Percentiles rank a stretch among this genome's conserved stretches.
Evolutionary conservation across 495 filamentous ascomycete species (phyloP).

Genomic region (Echria macrotheca): DNA sequence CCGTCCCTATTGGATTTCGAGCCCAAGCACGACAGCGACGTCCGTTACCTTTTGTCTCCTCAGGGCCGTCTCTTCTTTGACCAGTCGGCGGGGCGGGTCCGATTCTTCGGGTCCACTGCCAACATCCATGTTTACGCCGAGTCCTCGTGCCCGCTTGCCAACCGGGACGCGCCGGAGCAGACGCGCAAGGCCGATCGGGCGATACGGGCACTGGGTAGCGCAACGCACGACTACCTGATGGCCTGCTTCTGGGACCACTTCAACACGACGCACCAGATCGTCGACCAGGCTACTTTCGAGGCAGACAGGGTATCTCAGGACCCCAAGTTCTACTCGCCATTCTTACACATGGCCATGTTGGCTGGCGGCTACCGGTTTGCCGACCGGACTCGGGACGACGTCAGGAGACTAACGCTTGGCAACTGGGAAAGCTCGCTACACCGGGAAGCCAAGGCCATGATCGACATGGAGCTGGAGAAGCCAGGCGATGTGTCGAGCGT

Average conservation of each 20-base stretch:
- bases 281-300: conserved; percentile 44
- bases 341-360: conserved; percentile 49
- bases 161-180: conserved; percentile 30
- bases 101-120: conserved; percentile 47
- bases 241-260: conserved; percentile 47
- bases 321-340: conserved; percentile 43
- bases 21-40: conserved; percentile 35
- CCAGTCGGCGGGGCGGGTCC: conserved; percentile 35
- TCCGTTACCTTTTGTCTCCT: conserved; percentile 38
- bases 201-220: conserved; percentile 35
- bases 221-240: conserved; percentile 49
- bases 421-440: conserved; percentile 48
- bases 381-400: conserved; percentile 42
- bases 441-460: conserved; percentile 47
- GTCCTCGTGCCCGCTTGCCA: conserved; percentile 8
- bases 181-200: conserved; percentile 38
- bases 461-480: conserved; percentile 46
- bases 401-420: conserved; percentile 39
- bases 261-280: conserved; percentile 41
- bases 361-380: conserved; percentile 48
- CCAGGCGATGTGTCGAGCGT: conserved; percentile 46
- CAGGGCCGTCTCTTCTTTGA: conserved; percentile 41
- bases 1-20: conserved; percentile 24
- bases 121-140: conserved; percentile 31
- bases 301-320: conserved; percentile 40